Evolutionary conservation across 345 rosid genomes (phyloP), one percentile per base, ranked within the genome.

Genomic region (Firmiana major): DNA sequence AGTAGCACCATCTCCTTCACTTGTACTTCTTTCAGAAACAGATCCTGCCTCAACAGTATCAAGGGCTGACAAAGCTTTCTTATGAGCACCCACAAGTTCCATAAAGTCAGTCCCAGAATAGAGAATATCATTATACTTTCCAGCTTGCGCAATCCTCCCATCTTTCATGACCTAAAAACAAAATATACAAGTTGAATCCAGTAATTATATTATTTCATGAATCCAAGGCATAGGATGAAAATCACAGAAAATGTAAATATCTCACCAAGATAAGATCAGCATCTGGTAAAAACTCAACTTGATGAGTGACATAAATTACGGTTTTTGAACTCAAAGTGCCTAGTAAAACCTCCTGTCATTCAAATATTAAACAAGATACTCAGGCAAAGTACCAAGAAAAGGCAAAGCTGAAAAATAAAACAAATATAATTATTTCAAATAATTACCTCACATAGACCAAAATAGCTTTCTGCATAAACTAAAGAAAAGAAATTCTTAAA

Each of bases 261-360:
- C 90, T 82, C 76, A 92, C 97, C 92, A 91, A 82, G 40, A 93
- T 90, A 51, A 89, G 80, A 86, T 93, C 92, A 51, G 95, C 95
- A 42, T 92, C 79, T 63, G 91, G 91, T 78, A 93, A 83, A 88
- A 91, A 93, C 78, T 93, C 95, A 67, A 93, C 90, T 85, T 92
- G 97, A 81, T 92, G 97, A 62, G 97, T 92, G 51, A 92, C 97
- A 83, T 85, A 92, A 51, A 92, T 84, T 73, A 92, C 92, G 16
- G 94, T 87, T 81, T 92, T 89, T 17, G 88, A 80, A 55, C 84
- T 55, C 71, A 89, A 54, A 26, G 78, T 79, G 63, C 90, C 92
- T 54, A 89, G 73, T 78, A 92, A 80, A 77, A 87, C 89, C 83
- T 91, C 90, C 97, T 92, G 88, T 49, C 67, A 60, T 5, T 65